Evolutionary conservation across 176 grass and related monocot species (phyloP), one percentile per base, ranked within the genome.

Genomic region (Elymus sibiricus): DNA sequence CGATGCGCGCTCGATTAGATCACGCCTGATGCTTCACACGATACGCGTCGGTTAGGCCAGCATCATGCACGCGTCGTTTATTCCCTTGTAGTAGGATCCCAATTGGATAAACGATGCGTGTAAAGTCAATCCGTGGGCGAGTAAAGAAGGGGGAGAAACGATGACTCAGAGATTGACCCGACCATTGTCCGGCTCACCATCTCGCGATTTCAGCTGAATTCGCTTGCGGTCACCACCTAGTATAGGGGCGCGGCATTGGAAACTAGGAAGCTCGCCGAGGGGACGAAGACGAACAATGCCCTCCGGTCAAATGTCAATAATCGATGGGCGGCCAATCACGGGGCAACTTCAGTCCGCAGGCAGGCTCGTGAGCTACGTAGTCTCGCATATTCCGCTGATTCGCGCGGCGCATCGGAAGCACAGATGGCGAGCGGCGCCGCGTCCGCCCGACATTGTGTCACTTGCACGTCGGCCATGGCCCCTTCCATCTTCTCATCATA

Each of bases 341-440:
- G 49, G 49, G 49, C 16, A 19, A 53, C 49, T 53, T 5, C 49
- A 19, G 16, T 5, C 49, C 2, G 49, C 49, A 19, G 49, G 49
- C 38, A 49, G 38, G n/a, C 59, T 13, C 72, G 78, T 79, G 72
- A 11, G 4, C 22, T 15, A 62, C 6, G 28, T 68, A 2, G 32
- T 70, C 71, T 85, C 64, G 78, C 83, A 16, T 90, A 76, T 77
- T 81, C 83, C 70, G 78, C 83, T 49, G 84, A 31, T 29, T 15
- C 70, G 37, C 37, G 68, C 68, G 17, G 79, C 84, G 63, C 84
- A 72, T 86, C 63, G 79, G 64, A 82, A 77, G 72, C 62, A 60
- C 79, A 34, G 55, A 82, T n/a, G 71, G 28, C 22, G 25, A 72
- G 79, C 73, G 84, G 72, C 88, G 83, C 76, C 44, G 31, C 44